A percentile compares a stretch with the other conserved stretches of the same genome.
These are phyloP conservation scores for Colletotrichum orbiculare DNA, from an alignment of 2,329 filamentous ascomycete species.

Conservation along the genomic window DNA sequence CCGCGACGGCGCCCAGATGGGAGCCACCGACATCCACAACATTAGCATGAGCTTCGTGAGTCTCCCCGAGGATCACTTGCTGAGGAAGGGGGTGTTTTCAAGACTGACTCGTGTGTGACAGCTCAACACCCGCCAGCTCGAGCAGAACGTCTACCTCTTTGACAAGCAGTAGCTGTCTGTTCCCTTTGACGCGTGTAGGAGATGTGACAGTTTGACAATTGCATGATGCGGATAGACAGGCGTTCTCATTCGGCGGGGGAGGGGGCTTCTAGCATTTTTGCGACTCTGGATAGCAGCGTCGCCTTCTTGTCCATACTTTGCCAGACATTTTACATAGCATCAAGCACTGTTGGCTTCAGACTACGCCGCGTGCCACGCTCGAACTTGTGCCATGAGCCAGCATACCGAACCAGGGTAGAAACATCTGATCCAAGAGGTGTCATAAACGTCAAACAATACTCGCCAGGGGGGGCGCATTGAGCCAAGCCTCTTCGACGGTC, in stretches of 20 bases:
- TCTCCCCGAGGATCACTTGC: neutral
- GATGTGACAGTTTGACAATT: neutral
- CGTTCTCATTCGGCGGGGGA: constrained; percentile 12
- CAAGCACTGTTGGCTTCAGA: neutral
- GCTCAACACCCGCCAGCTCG: constrained; percentile 33
- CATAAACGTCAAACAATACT: constrained; percentile 7
- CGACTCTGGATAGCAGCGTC: neutral
- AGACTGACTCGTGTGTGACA: neutral
- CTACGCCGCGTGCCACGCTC: too few species aligned
- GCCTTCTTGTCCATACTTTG: constrained; percentile 25
- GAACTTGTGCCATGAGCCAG: neutral
- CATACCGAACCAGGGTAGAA: neutral
- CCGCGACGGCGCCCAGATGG: constrained; percentile 48
- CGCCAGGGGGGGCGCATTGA: constrained; percentile 1
- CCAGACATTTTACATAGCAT: neutral
- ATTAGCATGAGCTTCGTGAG: constrained; percentile 34
- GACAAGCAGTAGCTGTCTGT: constrained; percentile 9
- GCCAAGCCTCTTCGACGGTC: neutral
- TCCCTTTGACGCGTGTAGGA: neutral
- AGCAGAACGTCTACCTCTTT: constrained; percentile 30
- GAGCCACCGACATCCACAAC: constrained; percentile 44
- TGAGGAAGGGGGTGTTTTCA: too few species aligned
- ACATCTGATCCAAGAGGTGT: neutral
- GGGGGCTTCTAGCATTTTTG: neutral
- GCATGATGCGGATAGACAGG: constrained; percentile 13